phyloP scores from a whole-genome alignment of 2,329 filamentous ascomycete species.

The Lomentospora prolificans region DNA sequence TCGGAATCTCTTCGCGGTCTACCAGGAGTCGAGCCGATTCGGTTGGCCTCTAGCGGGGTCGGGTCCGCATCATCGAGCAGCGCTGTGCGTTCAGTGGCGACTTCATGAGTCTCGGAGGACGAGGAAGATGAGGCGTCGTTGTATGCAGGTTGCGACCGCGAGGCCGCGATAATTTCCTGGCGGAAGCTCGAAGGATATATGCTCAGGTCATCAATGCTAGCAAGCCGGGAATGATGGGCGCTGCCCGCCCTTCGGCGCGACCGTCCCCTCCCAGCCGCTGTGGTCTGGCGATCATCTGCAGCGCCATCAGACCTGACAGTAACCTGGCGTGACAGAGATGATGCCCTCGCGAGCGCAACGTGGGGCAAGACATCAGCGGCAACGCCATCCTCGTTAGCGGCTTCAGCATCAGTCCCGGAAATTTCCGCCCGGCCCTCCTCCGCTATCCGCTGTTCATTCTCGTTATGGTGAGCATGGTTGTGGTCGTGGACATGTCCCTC shows the following conservation, averaged over 20 bases:
- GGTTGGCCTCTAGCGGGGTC: constrained; percentile 3
- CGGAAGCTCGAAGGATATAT: constrained; percentile 86
- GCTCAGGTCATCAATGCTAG: constrained; percentile 63
- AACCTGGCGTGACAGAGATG: constrained; percentile 3
- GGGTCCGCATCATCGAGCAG: constrained; percentile 26
- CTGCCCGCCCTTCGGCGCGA: constrained; percentile 35
- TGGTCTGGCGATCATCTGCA: background rate
- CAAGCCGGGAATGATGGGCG: constrained; percentile 45
- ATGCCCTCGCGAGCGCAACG: constrained; percentile 41
- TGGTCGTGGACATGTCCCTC: constrained; percentile 26
- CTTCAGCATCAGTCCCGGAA: constrained; percentile 26
- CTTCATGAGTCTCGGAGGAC: constrained; percentile 38
- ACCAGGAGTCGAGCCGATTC: constrained; percentile 9
- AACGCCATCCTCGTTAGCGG: constrained; percentile 48
- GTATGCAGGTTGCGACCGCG: constrained; percentile 19
- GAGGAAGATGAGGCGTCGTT: constrained; percentile 1
- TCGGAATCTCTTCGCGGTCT: constrained; percentile 36
- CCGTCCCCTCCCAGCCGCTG: constrained; percentile 26
- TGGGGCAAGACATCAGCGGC: constrained; percentile 55
- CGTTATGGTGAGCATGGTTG: constrained; percentile 20
- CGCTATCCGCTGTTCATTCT: constrained; percentile 25
- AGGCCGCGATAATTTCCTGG: constrained; percentile 82
- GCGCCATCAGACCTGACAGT: constrained; percentile 14
- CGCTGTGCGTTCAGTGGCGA: constrained; percentile 35
- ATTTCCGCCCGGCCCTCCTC: constrained; percentile 43